Evolutionary conservation across 2,329 filamentous ascomycete species (phyloP).

Genomic region (Helicocarpus griseus): DNA sequence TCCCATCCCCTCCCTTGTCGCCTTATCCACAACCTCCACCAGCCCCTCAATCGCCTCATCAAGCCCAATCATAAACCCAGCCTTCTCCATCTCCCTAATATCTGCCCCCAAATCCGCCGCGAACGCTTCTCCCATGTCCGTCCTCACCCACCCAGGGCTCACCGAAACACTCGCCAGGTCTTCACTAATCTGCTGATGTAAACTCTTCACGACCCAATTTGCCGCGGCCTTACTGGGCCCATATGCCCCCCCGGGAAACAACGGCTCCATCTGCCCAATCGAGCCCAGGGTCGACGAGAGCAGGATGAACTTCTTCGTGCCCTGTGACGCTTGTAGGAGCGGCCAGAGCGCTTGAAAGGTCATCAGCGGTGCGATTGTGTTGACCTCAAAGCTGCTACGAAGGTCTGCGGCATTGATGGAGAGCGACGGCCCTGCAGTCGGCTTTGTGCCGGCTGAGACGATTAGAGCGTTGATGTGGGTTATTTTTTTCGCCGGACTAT

Average conservation of each 20-base stretch:
- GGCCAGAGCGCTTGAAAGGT: slow-evolving; percentile 17
- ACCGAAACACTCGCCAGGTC: slow-evolving; percentile 15
- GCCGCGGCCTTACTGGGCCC: slow-evolving; percentile 16
- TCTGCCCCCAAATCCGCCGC: slow-evolving; percentile 25
- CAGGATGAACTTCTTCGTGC: slow-evolving; percentile 13
- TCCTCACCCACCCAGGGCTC: slow-evolving; percentile 33
- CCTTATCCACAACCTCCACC: slow-evolving; percentile 28
- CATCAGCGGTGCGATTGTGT: slow-evolving; percentile 27
- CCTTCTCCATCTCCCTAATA: background rate
- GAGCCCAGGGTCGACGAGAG: slow-evolving; percentile 18
- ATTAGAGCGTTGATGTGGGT: slow-evolving; percentile 20
- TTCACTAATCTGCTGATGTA: slow-evolving; percentile 19
- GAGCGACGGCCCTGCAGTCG: slow-evolving; percentile 52
- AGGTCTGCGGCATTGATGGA: slow-evolving; percentile 13
- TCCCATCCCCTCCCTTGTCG: slow-evolving; percentile 22
- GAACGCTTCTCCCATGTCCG: slow-evolving; percentile 19
- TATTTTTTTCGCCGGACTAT: slow-evolving; percentile 9
- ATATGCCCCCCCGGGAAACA: slow-evolving; percentile 16
- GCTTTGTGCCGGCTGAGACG: slow-evolving; percentile 32
- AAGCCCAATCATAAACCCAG: slow-evolving; percentile 19
- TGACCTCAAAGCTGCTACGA: slow-evolving; percentile 14
- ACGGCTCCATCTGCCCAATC: slow-evolving; percentile 11
- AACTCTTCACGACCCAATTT: slow-evolving; percentile 15
- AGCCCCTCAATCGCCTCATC: slow-evolving; percentile 26
- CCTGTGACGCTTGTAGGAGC: slow-evolving; percentile 6